Conservation (phyloP, 2,329 filamentous ascomycete species). For the Talaromyces sp. region DNA sequence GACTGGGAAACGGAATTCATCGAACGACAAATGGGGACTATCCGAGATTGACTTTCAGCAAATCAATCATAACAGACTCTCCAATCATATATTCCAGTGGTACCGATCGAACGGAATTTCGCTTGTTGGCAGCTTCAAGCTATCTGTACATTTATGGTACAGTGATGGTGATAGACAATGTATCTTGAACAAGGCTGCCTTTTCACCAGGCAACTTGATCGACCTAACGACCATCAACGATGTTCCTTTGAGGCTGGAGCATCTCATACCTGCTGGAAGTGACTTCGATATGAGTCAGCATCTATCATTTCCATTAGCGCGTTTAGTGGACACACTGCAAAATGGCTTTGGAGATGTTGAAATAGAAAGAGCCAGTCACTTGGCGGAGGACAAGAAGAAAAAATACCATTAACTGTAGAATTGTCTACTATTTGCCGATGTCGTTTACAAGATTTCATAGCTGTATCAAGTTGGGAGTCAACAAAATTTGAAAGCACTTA, state of each 20-base stretch:
- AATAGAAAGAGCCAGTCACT: neutral
- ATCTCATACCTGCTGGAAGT: slow-evolving; percentile 2
- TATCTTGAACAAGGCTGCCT: slow-evolving; percentile 1
- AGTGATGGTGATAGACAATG: neutral
- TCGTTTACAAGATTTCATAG: neutral
- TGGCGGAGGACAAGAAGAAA: neutral
- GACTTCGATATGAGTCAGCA: neutral
- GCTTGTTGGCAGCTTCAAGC: slow-evolving; percentile 2
- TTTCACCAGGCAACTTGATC: neutral
- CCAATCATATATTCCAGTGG: neutral
- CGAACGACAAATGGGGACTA: neutral
- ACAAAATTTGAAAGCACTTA: too few species aligned
- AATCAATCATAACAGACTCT: neutral
- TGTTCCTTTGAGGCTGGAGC: slow-evolving; percentile 2
- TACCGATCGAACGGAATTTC: neutral
- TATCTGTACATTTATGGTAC: slow-evolving; percentile 6
- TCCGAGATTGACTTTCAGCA: neutral
- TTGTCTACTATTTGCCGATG: neutral
- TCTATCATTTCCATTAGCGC: slow-evolving; percentile 2
- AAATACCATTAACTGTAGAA: neutral
- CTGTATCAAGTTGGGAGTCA: too few species aligned
- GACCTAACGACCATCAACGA: slow-evolving; percentile 1
- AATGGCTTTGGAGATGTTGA: slow-evolving; percentile 3
- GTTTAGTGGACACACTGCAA: slow-evolving; percentile 4
- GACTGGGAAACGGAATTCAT: neutral